Base-by-base conservation (phyloP, 371 early-diverging fungal species). In the Parasitella parasitica region DNA sequence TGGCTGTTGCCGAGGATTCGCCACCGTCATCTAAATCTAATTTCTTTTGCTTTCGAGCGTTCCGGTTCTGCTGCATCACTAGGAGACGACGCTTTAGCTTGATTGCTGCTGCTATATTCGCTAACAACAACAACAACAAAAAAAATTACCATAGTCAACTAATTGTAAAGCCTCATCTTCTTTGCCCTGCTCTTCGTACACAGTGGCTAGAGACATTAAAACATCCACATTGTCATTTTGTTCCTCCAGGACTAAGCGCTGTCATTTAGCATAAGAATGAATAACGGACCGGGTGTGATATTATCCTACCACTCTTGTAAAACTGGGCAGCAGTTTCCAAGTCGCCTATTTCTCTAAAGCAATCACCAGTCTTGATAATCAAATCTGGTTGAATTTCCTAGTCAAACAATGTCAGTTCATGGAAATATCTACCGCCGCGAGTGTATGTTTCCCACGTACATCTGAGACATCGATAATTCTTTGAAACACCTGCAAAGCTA, bases 121-220 rank as follows among this genome's bases (percentile, higher is more conserved):
- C n/a, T 38, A 3, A 38, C 6, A 13, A 38, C 38, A 38, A n/a
- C 5, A 5, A 38, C 1, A 38, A 13, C 24, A 6, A 6, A 6
- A 9, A 54, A 1, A 54, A 64, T 5, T 76, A 82, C 86, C 85
- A 69, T 67, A 75, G 32, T 83, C 83, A 2, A 84, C 86, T 48
- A 91, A 77, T 24, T 84, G 78, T 28, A 85, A 69, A 1, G 95
- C 94, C 50, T 78, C 70, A 12, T 89, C 91, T 30, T 86, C 83
- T 24, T 91, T 84, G 34, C 94, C 95, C 67, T 88, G 77, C 48
- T 91, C 92, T 72, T 95, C 92, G 61, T 94, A 94, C 0, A 95
- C 82, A 36, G 91, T 83, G 11, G 90, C 92, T 4, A 97, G 76
- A 54, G 89, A 85, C 72, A 92, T 70, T 69, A 90, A 89, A 59